Evolutionary conservation across 2,329 filamentous ascomycete species (phyloP), one percentile per base, ranked within the genome.

Genomic region (Verticillium tricorpus): DNA sequence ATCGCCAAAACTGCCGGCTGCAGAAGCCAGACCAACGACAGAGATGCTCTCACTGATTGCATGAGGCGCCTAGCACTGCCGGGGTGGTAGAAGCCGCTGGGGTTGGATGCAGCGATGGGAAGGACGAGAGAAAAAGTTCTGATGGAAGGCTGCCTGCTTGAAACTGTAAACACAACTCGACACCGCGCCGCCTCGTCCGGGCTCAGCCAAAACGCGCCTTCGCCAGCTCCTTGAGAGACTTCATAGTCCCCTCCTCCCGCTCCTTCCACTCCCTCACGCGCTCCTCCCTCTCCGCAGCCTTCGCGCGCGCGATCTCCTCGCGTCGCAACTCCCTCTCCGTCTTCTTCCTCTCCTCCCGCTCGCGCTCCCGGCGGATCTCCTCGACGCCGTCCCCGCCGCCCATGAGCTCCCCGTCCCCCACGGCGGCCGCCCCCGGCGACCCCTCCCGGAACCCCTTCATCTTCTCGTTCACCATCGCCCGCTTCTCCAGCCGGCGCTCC

Each of bases 401-500:
- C 87, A 97, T 90, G 31, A 98, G 73, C 60, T 96, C 90, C 17
- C 80, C 79, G 14, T 96, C 93, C 0, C 83, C 82, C 0, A 92
- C 82, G 57, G 91, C 90, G 19, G 69, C 82, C 0, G 75, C 80
- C 60, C 85, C 87, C 0, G 88, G 85, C 14, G 87, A 89, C 65
- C 83, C 87, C 66, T 93, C 81, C 62, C 86, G 78, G 71, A 96
- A 97, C 12, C 85, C 83, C 31, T 87, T 85, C 79, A 96, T 89
- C 67, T 89, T 86, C 7, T 89, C 88, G 34, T 90, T 89, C 5
- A 85, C 80, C 65, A 90, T 89, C 37, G 83, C 84, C 66, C 88
- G 89, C 83, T 97, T 97, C 78, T 99, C 94, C 1, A 98, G 82
- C 70, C 87, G 85, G 12, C 94, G 87, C 77, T 97, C 94, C 56